Conservation (phyloP, 805 yeast species). For the Candida takata region DNA sequence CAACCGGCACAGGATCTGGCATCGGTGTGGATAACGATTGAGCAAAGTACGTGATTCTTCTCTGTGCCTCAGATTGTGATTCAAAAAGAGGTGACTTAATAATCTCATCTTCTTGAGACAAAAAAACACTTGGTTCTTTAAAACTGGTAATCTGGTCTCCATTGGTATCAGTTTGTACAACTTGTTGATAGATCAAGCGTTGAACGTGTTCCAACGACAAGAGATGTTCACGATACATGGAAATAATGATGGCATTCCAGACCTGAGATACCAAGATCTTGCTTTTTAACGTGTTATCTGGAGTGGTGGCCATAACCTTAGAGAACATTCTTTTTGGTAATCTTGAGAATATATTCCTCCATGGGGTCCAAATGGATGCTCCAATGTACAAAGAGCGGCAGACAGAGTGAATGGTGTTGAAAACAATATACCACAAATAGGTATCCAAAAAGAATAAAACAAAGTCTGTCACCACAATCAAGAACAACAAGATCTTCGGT, state of each 20-base stretch:
- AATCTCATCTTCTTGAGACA: conserved; percentile 74
- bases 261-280: conserved; percentile 95
- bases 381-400: conserved; percentile 67
- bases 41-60: conserved; percentile 84
- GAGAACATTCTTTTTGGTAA: conserved; percentile 71
- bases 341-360: conserved; percentile 74
- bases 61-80: conserved; percentile 65
- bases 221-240: conserved; percentile 98
- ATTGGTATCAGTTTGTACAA: conserved; percentile 31
- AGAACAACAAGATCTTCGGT: conserved; percentile 44
- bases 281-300: conserved; percentile 96
- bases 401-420: conserved; percentile 71
- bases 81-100: conserved; percentile 52
- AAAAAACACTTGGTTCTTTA: conserved; percentile 71
- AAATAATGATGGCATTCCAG: conserved; percentile 96
- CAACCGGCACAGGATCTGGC: conserved; percentile 60
- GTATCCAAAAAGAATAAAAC: conserved; percentile 73
- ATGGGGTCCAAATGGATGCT: conserved; percentile 81
- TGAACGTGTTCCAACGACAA: conserved; percentile 97
- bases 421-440: conserved; percentile 77
- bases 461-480: conserved; percentile 55
- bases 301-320: conserved; percentile 42
- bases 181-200: conserved; percentile 92
- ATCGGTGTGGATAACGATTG: conserved; percentile 84
- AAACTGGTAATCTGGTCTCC: conserved; percentile 35